Evolutionary conservation across 306 rosid genomes (phyloP), one percentile per base, ranked within the genome.

Genomic region (Mucuna pruriens): DNA sequence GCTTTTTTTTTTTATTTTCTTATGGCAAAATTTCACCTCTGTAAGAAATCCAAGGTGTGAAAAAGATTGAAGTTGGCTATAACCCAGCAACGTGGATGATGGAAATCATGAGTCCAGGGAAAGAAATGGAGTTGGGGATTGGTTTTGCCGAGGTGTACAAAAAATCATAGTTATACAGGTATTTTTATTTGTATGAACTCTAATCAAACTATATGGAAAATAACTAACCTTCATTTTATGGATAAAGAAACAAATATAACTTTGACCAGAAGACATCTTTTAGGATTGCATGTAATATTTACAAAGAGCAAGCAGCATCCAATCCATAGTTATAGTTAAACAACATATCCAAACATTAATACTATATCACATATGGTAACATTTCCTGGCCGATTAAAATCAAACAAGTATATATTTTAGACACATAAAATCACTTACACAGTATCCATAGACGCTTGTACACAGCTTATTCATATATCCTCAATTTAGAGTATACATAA

Each of bases 281-380:
- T 15, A 15, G 9, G 5, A 60, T 60, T 48, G 57, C 68, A 74
- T 65, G 9, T 75, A 80, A 74, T 67, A 54, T 29, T 44, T 67
- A 66, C 64, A 75, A 2, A 29, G 55, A 44, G 13, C 66, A 64
- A 81, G 9, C 75, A 73, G 8, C 46, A 54, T 73, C 29, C 33
- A 31, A 68, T 66, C 11, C 45, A 64, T 25, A 52, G 45, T 44
- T 17, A 11, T 64, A 9, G 9, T 6, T 22, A 57, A 82, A 82
- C 71, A 51, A 57, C 40, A 57, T 12, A 63, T 71, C 16, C 60
- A 45, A 16, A 81, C 12, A n/a, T n/a, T n/a, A n/a, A n/a, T n/a
- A n/a, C n/a, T n/a, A n/a, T n/a, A n/a, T 60, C 81, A 16, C 33
- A 61, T 29, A 42, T 25, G 22, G 31, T 34, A 23, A 26, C 48